Conservation (phyloP, 495 filamentous ascomycete species). For the Penicillium tannophilum region DNA sequence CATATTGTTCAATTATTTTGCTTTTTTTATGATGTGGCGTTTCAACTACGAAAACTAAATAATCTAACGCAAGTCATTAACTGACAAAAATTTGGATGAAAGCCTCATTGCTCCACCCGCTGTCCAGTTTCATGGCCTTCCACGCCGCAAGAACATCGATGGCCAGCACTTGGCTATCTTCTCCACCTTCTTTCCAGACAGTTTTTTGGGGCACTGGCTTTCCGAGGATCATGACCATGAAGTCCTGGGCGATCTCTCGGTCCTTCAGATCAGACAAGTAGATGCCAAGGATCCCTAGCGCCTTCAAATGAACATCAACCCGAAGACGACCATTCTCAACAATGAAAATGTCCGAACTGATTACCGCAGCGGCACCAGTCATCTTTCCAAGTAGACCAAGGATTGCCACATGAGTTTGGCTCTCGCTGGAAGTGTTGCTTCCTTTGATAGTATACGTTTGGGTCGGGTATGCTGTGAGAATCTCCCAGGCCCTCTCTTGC, state of each 20-base stretch:
- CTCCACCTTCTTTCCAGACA: slow-evolving; percentile 57
- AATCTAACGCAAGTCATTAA: slow-evolving; percentile 15
- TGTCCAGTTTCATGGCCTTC: slow-evolving; percentile 68
- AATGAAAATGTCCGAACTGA: slow-evolving; percentile 56
- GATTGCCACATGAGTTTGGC: slow-evolving; percentile 57
- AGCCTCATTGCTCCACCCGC: slow-evolving; percentile 85
- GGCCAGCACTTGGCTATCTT: slow-evolving; percentile 62
- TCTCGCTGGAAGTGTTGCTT: slow-evolving; percentile 11
- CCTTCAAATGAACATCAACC: slow-evolving; percentile 71
- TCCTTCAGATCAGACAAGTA: slow-evolving; percentile 65
- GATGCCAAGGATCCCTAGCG: slow-evolving; percentile 74
- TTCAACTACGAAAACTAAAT: neutral
- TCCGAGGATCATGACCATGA: slow-evolving; percentile 78
- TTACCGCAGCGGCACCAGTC: slow-evolving; percentile 80
- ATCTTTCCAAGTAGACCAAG: slow-evolving; percentile 87
- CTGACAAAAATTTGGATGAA: slow-evolving; percentile 64
- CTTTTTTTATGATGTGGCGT: too few species aligned
- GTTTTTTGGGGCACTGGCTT: slow-evolving; percentile 66
- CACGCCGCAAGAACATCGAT: slow-evolving; percentile 80
- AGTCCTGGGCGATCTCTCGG: slow-evolving; percentile 60
- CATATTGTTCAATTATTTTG: too few species aligned
- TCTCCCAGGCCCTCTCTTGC: slow-evolving; percentile 70
- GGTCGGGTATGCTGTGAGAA: slow-evolving; percentile 74
- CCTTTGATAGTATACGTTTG: slow-evolving; percentile 50
- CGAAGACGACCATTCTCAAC: slow-evolving; percentile 61